Evolutionary conservation across 2,329 filamentous ascomycete genomes (phyloP), one percentile per base, ranked within the genome.

Genomic region (Myriosclerotinia scirpicola): DNA sequence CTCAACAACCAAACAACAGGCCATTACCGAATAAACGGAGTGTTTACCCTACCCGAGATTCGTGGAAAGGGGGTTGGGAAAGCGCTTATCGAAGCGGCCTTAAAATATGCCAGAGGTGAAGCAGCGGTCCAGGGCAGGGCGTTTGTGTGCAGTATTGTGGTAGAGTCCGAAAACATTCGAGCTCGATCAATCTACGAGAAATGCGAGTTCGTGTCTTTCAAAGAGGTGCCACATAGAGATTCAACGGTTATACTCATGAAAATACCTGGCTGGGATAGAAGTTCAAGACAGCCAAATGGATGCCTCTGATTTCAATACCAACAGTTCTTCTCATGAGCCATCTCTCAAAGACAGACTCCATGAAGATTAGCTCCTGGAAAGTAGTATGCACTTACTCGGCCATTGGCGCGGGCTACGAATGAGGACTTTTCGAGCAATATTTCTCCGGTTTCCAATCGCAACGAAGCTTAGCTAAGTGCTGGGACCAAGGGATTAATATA

Each of bases 21-120:
- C 15, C 73, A 75, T 65, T 79, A 73, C 66, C 74, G 77, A 46
- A 72, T 80, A 52, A 75, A 77, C 60, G 78, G 75, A 26, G 76
- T 80, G 67, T 80, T 78, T 67, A 80, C 77, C 11, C 67, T 72
- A n/a, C 77, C 77, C 48, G 72, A 76, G 59, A 75, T 74, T 65
- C 77, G 78, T 17, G 75, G 78, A 0, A 73, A 73, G 59, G 78
- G 79, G 12, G 70, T 79, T 42, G 78, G 75, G 12, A 75, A 74
- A 65, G 70, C 71, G 2, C 70, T 80, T 36, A 73, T 78, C 58
- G 71, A 72, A 42, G 71, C 68, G 14, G 75, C 74, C 20, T 70
- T 76, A 38, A 68, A 72, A 48, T 70, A 73, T 62, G 76, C 75
- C 6, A 69, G 71, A 5, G 69, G 69, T 42, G 68, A 72, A 66